Base-by-base conservation (phyloP, 176 grass and related monocot species). In the Themeda triandra region DNA sequence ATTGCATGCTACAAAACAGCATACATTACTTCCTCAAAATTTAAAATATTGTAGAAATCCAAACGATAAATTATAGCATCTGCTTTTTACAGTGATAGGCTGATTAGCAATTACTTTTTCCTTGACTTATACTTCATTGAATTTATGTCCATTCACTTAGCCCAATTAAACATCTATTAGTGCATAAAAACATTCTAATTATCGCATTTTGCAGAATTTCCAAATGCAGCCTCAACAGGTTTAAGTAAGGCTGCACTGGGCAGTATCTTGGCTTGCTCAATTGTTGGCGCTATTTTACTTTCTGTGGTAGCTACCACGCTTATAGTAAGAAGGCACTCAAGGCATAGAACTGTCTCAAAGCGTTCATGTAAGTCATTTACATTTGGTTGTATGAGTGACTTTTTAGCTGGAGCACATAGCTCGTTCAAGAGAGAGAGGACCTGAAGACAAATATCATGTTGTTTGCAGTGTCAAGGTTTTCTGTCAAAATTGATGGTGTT, bases 401-500 rank as follows among this genome's bases (percentile, higher is more conserved):
- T 85, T 86, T 65, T 40, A 42, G 14, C 17, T 2, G 53, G 40
- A 73, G 42, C 17, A 49, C 37, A 63, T 54, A 68, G 6, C 65
- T 77, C 30, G 12, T 78, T 79, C 31, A 63, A 85, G 24, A 56
- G 71, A 32, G 19, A 33, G 21, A 56, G 45, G 15, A 79, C 45
- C 42, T 86, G 35, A 86, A 86, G 24, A 63, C 53, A 28, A 53
- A 44, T 45, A 79, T 49, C 44, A 73, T 82, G 30, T 28, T 41
- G 29, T 82, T 71, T 88, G 85, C 91, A 95, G 91, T 82, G 63
- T 82, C 81, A 1, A 93, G 81, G 51, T 83, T 89, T 85, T 87
- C 91, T 82, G 87, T 96, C 30, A 98, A 93, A 94, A 80, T 96
- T 77, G 93, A 95, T 40, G 91, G 88, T 8, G 81, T 98, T 49